A percentile compares a stretch with the other conserved stretches of the same genome.
Evolutionary conservation across 2,329 filamentous ascomycete species (phyloP).

Genomic region (Botrytis fragariae): DNA sequence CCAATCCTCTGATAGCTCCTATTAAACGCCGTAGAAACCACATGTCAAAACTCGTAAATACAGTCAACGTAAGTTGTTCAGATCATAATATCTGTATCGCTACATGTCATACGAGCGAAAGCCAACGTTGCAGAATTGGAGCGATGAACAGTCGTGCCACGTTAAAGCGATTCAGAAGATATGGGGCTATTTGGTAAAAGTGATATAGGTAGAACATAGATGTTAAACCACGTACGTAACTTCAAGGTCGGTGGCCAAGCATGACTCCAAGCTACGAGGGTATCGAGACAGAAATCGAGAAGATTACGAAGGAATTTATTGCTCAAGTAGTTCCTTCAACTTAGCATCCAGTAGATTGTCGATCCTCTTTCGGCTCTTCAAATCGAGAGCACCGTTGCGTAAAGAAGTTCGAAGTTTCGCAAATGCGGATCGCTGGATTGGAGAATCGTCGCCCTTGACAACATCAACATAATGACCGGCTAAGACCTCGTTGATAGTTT

Average conservation of each 20-base stretch:
- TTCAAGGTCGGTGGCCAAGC: conserved; percentile 13
- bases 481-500: conserved; percentile 51
- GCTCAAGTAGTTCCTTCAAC: conserved; percentile 52
- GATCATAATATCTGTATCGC: conserved; percentile 22
- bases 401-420: conserved; percentile 51
- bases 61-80: conserved; percentile 32
- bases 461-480: conserved; percentile 55
- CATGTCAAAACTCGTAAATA: conserved; percentile 37
- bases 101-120: conserved; percentile 17
- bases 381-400: conserved; percentile 52
- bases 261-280: conserved; percentile 13
- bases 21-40: conserved; percentile 36
- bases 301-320: conserved; percentile 24
- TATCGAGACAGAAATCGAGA: not conserved
- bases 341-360: conserved; percentile 50
- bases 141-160: conserved; percentile 13
- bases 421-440: conserved; percentile 46
- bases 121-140: conserved; percentile 15
- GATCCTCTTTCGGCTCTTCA: conserved; percentile 57
- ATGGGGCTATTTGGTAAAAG: conserved; percentile 5
- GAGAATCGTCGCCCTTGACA: conserved; percentile 47
- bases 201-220: conserved; percentile 6
- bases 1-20: conserved; percentile 37
- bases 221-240: not conserved
- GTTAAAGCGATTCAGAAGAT: conserved; percentile 10